Base-by-base conservation (phyloP, 169 alveolate species). In the Eimeria acervulina region DNA sequence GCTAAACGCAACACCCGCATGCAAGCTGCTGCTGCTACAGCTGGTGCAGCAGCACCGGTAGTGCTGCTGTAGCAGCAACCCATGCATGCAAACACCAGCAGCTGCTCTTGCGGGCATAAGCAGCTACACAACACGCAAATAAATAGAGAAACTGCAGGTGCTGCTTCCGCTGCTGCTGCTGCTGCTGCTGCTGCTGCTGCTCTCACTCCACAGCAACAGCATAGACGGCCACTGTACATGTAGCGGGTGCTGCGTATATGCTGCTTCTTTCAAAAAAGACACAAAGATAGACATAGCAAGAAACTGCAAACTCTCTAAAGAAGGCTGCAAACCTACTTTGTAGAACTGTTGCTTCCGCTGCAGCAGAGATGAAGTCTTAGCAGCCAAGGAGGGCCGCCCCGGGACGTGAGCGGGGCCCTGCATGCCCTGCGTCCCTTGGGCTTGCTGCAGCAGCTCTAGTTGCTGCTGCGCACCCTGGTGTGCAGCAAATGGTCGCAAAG, bases 331-430 rank as follows among this genome's bases (percentile, higher is more conserved):
- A 40, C 92, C 21, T 40, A 84, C 92, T 44, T 84, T 84, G 51
- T 84, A 84, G 76, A 84, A 84, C 38, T 84, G 92, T 17, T 84
- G 92, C 92, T 84, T 84, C 76, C 92, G 70, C 76, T 84, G 92
- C 92, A 84, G 92, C 92, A 84, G 28, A 51, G 92, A 84, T 0
- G 92, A 84, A 15, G 92, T 84, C 92, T 84, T 84, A 1, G 92
- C 92, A 55, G 92, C 74, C n/a, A 84, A 55, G 2, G 52, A 8
- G 13, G 92, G 76, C 13, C 92, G 72, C 47, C 52, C 72, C 7
- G 92, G 23, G 13, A 38, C 52, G 47, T 84, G 72, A 7, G 92
- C 26, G 40, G 92, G 40, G 31, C 78, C 92, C 47, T 52, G 92
- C 38, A 31, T 3, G 26, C 59, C 76, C 40, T 51, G 92, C 23